Conservation (phyloP, 2,329 filamentous ascomycete species). For the Fusarium mangiferae region DNA sequence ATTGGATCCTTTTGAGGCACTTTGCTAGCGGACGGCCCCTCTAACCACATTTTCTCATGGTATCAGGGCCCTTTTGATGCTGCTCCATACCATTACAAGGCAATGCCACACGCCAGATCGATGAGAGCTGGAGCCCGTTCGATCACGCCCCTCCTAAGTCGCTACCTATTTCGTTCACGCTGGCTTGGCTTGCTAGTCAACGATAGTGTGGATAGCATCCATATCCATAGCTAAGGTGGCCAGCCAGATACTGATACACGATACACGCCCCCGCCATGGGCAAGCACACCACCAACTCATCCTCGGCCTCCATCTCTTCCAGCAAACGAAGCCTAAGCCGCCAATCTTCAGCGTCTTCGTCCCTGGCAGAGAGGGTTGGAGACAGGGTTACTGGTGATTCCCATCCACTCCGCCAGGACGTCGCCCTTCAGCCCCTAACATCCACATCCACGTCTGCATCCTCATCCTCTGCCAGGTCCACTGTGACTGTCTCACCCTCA, state of each 20-base stretch:
- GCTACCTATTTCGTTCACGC: neutral
- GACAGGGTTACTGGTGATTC: slow-evolving; percentile 45
- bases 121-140: slow-evolving; percentile 17
- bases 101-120: slow-evolving; percentile 8
- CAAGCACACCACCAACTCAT: slow-evolving; percentile 34
- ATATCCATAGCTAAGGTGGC: neutral
- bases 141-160: slow-evolving; percentile 21
- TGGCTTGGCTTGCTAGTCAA: slow-evolving; percentile 4
- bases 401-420: slow-evolving; percentile 43
- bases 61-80: slow-evolving; percentile 7
- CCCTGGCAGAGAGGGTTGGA: slow-evolving; percentile 29
- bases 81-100: slow-evolving; percentile 20
- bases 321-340: slow-evolving; percentile 38
- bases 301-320: slow-evolving; percentile 21
- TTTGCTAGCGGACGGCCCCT: neutral
- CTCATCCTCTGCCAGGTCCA: slow-evolving; percentile 40
- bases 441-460: slow-evolving; percentile 38
- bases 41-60: neutral
- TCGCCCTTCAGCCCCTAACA: slow-evolving; percentile 48
- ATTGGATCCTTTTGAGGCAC: neutral
- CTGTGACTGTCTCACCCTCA: slow-evolving; percentile 43
- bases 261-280: slow-evolving; percentile 43
- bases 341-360: slow-evolving; percentile 39
- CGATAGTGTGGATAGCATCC: slow-evolving; percentile 1
- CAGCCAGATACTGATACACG: slow-evolving; percentile 7